Evolutionary conservation across 306 rosid species (phyloP).

Genomic region (Arachis hypogaea): DNA sequence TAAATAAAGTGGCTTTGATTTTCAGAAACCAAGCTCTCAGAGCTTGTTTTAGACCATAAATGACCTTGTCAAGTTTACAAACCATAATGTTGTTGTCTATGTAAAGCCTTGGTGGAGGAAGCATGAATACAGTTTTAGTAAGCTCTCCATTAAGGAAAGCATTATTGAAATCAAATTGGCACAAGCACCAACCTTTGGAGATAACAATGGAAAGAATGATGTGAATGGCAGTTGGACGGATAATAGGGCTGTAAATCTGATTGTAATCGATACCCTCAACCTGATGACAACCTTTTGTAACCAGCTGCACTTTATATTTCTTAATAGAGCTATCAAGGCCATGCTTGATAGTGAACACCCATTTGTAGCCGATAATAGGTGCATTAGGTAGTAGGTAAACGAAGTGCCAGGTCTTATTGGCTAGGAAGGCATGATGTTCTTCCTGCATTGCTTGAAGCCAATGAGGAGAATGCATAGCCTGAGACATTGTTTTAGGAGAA

Average conservation of each 20-base stretch:
- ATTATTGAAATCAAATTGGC: not conserved
- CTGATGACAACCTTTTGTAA: not conserved
- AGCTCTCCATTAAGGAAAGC: not conserved
- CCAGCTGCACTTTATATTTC: not conserved
- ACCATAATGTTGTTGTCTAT: not conserved
- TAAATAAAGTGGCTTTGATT: not conserved
- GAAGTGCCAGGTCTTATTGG: not conserved
- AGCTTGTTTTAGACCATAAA: constrained; percentile 3
- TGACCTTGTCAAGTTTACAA: not conserved
- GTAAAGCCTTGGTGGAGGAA: no score
- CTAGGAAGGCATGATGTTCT: not conserved
- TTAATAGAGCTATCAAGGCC: not conserved
- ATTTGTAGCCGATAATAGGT: not conserved
- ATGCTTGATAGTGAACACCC: not conserved
- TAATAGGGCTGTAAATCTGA: not conserved
- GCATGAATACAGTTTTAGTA: not conserved
- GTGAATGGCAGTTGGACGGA: not conserved
- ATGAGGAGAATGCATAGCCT: not conserved
- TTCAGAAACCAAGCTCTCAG: not conserved
- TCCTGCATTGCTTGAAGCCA: not conserved
- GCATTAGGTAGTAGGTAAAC: no score
- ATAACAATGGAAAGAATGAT: not conserved
- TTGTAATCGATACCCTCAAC: not conserved
- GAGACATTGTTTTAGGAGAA: not conserved
- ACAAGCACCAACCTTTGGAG: not conserved